phyloP scores from a whole-genome alignment of 257 asterid species.

The Salvia miltiorrhiza region DNA sequence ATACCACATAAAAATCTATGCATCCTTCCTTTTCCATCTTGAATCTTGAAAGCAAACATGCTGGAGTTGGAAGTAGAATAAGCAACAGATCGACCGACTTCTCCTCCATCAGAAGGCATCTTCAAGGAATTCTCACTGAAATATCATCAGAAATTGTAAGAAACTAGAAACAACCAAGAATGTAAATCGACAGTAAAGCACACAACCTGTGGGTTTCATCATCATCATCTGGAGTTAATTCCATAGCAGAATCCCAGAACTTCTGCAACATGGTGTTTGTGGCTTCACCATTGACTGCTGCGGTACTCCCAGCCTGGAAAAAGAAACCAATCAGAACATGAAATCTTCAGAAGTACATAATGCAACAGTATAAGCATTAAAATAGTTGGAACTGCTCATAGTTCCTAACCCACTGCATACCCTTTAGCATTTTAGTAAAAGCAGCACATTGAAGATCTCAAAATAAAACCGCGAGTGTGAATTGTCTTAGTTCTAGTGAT shows the following conservation, averaged over 20 bases:
- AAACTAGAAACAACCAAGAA: slow-evolving; percentile 15
- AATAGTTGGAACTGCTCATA: background rate
- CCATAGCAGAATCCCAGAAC: slow-evolving; percentile 99
- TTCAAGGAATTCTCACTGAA: slow-evolving; percentile 77
- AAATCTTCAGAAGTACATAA: background rate
- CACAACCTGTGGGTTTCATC: slow-evolving; percentile 73
- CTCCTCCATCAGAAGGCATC: slow-evolving; percentile 77
- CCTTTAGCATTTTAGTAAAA: background rate
- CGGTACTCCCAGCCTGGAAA: slow-evolving; percentile 76
- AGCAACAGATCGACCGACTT: slow-evolving; percentile 56
- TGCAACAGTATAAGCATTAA: background rate
- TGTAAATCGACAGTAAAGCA: slow-evolving; percentile 4
- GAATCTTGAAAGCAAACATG: slow-evolving; percentile 77
- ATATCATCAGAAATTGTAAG: slow-evolving; percentile 28
- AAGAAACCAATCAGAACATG: background rate
- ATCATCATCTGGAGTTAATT: slow-evolving; percentile 74
- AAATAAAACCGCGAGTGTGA: background rate
- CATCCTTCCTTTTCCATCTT: slow-evolving; percentile 87
- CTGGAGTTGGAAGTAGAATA: slow-evolving; percentile 52
- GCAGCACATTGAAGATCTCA: background rate
- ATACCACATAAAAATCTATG: slow-evolving; percentile 87
- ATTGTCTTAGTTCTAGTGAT: background rate
- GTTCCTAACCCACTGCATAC: background rate
- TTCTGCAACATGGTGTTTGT: slow-evolving; percentile 82
- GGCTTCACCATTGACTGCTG: slow-evolving; percentile 66